Base-by-base conservation (phyloP, 106 monocot genomes). In the Xerophyta viscosa region DNA sequence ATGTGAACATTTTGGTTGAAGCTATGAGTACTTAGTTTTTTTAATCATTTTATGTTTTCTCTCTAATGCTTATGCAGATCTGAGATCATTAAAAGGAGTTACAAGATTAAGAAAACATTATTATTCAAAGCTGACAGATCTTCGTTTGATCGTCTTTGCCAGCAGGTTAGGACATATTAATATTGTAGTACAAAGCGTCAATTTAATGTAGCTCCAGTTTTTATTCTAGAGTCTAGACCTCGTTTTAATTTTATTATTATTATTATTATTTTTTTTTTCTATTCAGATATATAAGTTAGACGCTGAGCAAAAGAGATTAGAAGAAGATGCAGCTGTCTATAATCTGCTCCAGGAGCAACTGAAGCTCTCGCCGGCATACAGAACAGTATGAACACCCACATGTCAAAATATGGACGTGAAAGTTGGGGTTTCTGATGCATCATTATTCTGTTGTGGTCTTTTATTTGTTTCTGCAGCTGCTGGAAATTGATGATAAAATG, bases 271-370 rank as follows among this genome's bases (percentile, higher is more conserved):
- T 24, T 13, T 53, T 53, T 29, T n/a, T n/a, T 52, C 4, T 6
- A 3, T 55, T 37, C 36, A 78, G 83, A 63, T 81, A 45, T 57
- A 65, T 60, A 85, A 80, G 68, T 59, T 91, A 41, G 84, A 85
- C 63, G 54, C 68, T 4, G 75, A 78, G 50, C 71, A 81, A 29
- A 74, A 75, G 72, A 81, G 71, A 58, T 49, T 85, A 61, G 71
- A 81, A 58, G 63, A 80, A 54, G 91, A 91, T 70, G 72, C 78
- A 19, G 61, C 72, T 60, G 81, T 81, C 29, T 85, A 84, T 66
- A 84, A 84, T 68, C 66, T 71, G 13, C 50, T 90, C n/a, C 90
- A 74, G 63, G 78, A 81, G 43, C 80, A 84, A 46, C 71, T 90
- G 48, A 80, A 77, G 62, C 66, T 77, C n/a, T 90, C 90, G 28